A percentile compares a stretch with the other conserved stretches of the same genome.
These are phyloP conservation scores for Beauveria australis DNA, from an alignment of 2,329 filamentous ascomycete species.

Conservation along the genomic window DNA sequence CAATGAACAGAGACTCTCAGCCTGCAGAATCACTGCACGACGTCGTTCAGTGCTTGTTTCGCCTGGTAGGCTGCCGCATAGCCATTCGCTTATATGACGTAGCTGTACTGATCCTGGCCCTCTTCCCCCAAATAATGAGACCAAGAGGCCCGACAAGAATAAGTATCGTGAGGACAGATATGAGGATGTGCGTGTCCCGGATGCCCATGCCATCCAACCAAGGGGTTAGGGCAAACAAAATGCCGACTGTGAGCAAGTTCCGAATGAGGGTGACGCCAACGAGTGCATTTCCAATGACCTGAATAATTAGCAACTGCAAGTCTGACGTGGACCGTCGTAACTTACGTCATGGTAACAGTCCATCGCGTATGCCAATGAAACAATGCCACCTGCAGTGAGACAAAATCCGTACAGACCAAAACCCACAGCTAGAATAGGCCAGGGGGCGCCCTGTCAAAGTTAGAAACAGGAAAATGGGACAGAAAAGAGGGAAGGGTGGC, in stretches of 20 bases:
- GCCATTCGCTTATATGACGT: conserved; percentile 9
- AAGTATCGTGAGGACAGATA: conserved; percentile 4
- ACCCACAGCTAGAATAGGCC: conserved; percentile 28
- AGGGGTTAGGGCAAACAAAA: conserved; percentile 16
- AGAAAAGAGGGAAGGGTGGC: neutral
- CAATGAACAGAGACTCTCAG: too few species aligned
- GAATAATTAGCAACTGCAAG: neutral
- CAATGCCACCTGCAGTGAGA: conserved; percentile 26
- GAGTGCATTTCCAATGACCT: conserved; percentile 20
- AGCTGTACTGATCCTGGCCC: conserved; percentile 8
- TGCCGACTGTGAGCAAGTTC: conserved; percentile 16
- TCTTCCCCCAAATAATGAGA: conserved; percentile 14
- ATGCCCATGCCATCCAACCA: conserved; percentile 20
- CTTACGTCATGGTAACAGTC: conserved; percentile 29
- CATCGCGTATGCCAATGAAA: conserved; percentile 25
- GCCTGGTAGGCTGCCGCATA: neutral
- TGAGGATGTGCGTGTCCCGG: conserved; percentile 11
- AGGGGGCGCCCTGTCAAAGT: conserved; percentile 25
- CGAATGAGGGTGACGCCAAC: conserved; percentile 19
- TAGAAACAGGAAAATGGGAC: neutral
- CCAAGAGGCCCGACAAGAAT: conserved; percentile 11
- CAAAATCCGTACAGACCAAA: conserved; percentile 29
- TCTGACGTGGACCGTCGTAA: neutral
- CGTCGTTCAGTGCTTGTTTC: neutral
- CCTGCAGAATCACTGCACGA: too few species aligned